These are phyloP conservation scores for Trichoderma cornu-damae DNA, from an alignment of 2,329 filamentous ascomycete genomes.

Conservation along the genomic window DNA sequence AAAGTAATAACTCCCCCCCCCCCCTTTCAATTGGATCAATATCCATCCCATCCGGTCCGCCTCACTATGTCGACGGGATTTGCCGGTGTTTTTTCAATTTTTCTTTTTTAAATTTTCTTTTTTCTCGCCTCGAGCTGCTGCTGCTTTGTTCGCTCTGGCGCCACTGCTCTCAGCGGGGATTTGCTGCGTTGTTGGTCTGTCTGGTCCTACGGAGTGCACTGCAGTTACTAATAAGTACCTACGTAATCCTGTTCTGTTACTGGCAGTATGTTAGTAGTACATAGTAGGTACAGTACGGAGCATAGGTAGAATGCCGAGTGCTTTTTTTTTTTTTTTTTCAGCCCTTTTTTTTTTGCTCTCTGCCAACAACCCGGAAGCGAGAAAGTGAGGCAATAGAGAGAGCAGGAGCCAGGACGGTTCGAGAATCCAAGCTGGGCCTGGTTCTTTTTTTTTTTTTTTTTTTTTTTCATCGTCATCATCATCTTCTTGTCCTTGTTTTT, in stretches of 20 bases:
- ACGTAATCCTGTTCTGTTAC: no score
- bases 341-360: not conserved
- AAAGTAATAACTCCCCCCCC: no score
- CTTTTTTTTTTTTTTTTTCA: not conserved
- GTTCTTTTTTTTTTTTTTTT: not conserved
- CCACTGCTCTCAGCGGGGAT: not conserved
- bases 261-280: no score
- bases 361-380: not conserved
- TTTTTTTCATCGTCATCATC: no score
- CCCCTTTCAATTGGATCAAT: no score
- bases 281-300: no score
- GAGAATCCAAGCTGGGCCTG: no score
- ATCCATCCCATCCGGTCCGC: no score
- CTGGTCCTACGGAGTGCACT: no score
- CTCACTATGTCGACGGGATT: constrained; percentile 9
- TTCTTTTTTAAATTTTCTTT: not conserved
- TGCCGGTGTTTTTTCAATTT: no score
- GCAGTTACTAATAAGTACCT: no score
- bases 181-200: not conserved
- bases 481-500: not conserved
- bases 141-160: constrained; percentile 2
- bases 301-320: not conserved
- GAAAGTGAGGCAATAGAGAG: not conserved
- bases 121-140: not conserved
- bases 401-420: no score